These are phyloP conservation scores for Nepenthes alata DNA, from an alignment of 179 eudicot species.

Conservation along the genomic window DNA sequence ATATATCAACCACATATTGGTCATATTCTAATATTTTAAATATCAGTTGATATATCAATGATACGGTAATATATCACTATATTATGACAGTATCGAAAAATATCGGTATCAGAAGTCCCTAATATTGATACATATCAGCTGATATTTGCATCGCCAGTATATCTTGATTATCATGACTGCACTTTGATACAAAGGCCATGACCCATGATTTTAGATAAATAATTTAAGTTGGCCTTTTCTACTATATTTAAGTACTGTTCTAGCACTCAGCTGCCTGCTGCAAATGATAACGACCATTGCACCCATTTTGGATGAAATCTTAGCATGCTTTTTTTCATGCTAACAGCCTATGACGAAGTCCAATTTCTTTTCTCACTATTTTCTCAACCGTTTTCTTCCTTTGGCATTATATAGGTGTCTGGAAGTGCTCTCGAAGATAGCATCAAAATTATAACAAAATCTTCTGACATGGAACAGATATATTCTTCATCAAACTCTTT, in stretches of 20 bases:
- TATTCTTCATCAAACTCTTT: slow-evolving; percentile 40
- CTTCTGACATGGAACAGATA: slow-evolving; percentile 64
- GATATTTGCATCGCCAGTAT: no score
- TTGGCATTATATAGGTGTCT: slow-evolving; percentile 33
- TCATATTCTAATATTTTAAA: no score
- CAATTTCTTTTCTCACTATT: slow-evolving; percentile 2
- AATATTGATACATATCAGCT: no score
- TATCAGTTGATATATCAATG: no score
- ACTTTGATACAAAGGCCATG: neutral
- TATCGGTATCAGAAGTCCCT: no score
- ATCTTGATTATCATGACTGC: no score
- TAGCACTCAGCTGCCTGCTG: no score
- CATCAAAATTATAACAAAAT: slow-evolving; percentile 49
- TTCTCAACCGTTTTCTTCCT: neutral
- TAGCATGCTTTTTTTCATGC: neutral
- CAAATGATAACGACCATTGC: neutral
- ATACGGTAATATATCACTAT: no score
- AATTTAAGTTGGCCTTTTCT: neutral
- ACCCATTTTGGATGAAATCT: neutral
- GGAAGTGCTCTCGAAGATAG: slow-evolving; percentile 81
- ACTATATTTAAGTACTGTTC: no score
- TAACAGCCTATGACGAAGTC: neutral
- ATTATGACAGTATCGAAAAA: no score
- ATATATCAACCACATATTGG: no score
- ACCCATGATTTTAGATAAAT: neutral